These are phyloP conservation scores for Clarkia xantiana DNA, from an alignment of 345 rosid species.

Conservation along the genomic window DNA sequence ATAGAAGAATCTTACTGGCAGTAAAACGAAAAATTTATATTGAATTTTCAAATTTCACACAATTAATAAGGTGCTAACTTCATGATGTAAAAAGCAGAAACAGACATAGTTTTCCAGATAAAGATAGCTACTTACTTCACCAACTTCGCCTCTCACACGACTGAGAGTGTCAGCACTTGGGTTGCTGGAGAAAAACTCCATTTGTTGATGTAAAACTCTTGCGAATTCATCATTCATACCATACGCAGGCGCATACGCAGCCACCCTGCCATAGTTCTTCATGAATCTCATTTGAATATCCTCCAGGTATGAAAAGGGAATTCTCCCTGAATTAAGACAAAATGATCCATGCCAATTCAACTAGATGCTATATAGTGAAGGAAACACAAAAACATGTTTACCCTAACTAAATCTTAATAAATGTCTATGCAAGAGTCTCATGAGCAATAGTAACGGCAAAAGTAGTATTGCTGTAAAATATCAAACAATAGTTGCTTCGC, in stretches of 20 bases:
- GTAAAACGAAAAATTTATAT: too few relatives aligned
- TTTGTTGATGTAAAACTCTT: constrained; percentile 95
- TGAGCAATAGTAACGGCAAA: too few relatives aligned
- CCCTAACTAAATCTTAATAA: not conserved
- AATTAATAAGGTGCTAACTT: too few relatives aligned
- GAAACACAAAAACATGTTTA: not conserved
- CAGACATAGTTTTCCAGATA: not conserved
- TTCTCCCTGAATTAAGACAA: constrained; percentile 50
- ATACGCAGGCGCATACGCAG: constrained; percentile 75
- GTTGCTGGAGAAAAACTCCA: constrained; percentile 94
- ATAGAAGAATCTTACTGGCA: too few relatives aligned
- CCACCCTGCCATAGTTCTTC: constrained; percentile 90
- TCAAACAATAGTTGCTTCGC: too few relatives aligned
- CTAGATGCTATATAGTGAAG: not conserved
- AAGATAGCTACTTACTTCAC: constrained; percentile 45
- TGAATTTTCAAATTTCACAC: too few relatives aligned
- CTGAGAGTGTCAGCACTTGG: constrained; percentile 77
- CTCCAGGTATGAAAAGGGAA: constrained; percentile 95
- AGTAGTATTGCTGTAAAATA: too few relatives aligned
- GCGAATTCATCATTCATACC: constrained; percentile 99
- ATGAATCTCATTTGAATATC: constrained; percentile 92
- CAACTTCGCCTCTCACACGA: constrained; percentile 92
- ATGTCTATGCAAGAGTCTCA: too few relatives aligned
- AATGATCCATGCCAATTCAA: constrained; percentile 7
- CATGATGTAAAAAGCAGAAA: too few relatives aligned